These are phyloP conservation scores for Phyllostachys edulis DNA, from an alignment of 176 grass and related monocot genomes.

Conservation along the genomic window DNA sequence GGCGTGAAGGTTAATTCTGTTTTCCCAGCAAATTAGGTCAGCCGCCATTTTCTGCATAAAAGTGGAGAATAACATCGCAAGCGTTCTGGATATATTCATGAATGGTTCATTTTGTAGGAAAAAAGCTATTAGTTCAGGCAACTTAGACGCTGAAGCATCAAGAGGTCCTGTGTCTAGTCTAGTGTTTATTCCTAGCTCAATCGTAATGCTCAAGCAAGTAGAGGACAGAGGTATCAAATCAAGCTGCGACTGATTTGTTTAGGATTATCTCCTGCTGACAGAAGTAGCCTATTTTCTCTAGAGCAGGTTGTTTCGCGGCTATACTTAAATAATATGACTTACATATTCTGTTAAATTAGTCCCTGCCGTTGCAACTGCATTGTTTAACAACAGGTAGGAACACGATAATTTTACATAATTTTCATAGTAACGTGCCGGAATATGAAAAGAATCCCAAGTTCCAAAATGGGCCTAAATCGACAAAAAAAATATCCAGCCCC, in stretches of 20 bases:
- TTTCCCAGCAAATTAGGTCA: constrained; percentile 22
- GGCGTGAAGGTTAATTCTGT: not conserved
- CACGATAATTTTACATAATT: not conserved
- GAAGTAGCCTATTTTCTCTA: not conserved
- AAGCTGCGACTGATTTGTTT: not conserved
- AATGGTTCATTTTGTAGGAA: not conserved
- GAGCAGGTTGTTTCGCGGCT: not conserved
- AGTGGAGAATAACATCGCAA: constrained; percentile 15
- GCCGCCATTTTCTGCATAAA: not conserved
- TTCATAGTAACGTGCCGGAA: not conserved
- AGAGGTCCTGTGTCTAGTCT: constrained; percentile 21
- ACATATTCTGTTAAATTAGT: not conserved
- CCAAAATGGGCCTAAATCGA: not conserved
- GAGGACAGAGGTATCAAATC: not conserved
- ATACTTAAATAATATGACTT: not conserved
- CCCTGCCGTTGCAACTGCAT: not conserved
- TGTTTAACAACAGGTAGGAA: not conserved
- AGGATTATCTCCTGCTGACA: not conserved
- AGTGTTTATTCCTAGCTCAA: not conserved
- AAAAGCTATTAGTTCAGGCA: not conserved
- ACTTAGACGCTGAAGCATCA: not conserved
- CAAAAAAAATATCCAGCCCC: too few species aligned
- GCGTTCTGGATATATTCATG: not conserved
- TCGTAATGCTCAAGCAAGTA: constrained; percentile 25
- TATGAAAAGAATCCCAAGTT: too few species aligned